Conservation (phyloP, 2,329 filamentous ascomycete genomes). For the Didymellaceae sp. region DNA sequence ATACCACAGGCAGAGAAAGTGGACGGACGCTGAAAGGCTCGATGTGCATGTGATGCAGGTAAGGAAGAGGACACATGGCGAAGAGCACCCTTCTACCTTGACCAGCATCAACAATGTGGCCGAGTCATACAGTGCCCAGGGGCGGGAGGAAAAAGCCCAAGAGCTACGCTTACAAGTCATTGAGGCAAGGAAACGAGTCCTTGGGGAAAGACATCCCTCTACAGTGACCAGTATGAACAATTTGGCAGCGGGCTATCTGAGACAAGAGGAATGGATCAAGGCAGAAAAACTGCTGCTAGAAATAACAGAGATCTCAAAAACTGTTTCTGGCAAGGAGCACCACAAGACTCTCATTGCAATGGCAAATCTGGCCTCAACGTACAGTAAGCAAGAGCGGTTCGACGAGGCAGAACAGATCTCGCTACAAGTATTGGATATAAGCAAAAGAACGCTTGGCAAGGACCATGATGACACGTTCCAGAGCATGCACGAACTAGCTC, state of each 20-base stretch:
- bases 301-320: background rate
- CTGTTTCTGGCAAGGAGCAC: background rate
- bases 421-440: background rate
- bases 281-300: background rate
- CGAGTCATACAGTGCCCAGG: background rate
- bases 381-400: background rate
- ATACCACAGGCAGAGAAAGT: slow-evolving; percentile 1
- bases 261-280: background rate
- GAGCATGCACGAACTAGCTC: background rate
- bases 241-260: background rate
- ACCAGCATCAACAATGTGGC: background rate
- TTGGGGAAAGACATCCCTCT: background rate
- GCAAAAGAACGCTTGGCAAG: background rate
- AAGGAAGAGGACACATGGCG: background rate
- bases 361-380: background rate
- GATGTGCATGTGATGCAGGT: background rate
- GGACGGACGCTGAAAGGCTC: slow-evolving; percentile 7
- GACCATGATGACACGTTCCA: background rate
- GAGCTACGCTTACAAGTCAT: background rate
- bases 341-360: background rate
- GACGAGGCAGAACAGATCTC: slow-evolving; percentile 4
- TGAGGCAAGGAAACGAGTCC: background rate
- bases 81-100: background rate
- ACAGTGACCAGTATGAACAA: background rate
- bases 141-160: background rate